Evolutionary conservation across 1,139 yeast genomes (phyloP).

Genomic region (Saccharomyces uvarum): DNA sequence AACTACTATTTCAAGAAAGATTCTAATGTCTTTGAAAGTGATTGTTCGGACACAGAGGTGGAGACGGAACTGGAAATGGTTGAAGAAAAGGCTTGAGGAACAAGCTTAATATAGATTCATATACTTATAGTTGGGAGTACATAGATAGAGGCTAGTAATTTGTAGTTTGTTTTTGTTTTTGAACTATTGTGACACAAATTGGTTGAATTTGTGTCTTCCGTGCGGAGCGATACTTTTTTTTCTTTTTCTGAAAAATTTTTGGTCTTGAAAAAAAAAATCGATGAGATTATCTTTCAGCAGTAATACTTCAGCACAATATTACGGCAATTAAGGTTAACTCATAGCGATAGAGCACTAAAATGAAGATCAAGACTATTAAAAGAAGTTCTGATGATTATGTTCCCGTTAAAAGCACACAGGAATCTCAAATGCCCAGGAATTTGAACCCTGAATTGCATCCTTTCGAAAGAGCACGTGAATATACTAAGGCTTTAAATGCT

Average conservation of each 20-base stretch:
- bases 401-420: slow-evolving; percentile 86
- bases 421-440: slow-evolving; percentile 80
- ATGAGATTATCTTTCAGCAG: neutral
- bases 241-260: neutral
- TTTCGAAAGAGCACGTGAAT: slow-evolving; percentile 93
- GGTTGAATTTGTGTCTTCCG: neutral
- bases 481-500: slow-evolving; percentile 88
- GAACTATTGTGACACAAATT: neutral
- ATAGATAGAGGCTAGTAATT: neutral
- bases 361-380: slow-evolving; percentile 85
- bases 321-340: no score
- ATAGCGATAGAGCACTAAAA: slow-evolving; percentile 2
- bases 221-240: neutral
- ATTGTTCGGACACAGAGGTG: neutral
- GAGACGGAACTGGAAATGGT: neutral
- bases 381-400: slow-evolving; percentile 87
- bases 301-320: neutral
- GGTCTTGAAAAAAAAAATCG: neutral
- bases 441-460: slow-evolving; percentile 94
- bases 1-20: neutral
- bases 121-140: neutral
- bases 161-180: neutral
- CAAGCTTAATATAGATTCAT: neutral
- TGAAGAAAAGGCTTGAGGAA: neutral
- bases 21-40: neutral